Evolutionary conservation across 768 basidiomycete genomes (phyloP), one percentile per base, ranked within the genome.

Genomic region (Serendipita indica): DNA sequence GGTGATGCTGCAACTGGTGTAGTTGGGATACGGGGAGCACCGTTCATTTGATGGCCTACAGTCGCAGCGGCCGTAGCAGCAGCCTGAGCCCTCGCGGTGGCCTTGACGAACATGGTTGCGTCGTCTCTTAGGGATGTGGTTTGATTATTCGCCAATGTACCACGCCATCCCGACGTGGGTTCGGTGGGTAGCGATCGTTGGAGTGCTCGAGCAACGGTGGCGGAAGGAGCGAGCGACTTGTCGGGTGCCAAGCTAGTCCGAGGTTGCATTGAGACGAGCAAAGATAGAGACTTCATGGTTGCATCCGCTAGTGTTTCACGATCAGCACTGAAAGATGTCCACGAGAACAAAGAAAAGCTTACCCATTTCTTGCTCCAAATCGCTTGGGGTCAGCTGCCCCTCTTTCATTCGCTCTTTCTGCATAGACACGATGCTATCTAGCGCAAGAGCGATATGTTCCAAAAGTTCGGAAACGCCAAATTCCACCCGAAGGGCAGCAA

Each of bases 341-440:
- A 13, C 16, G 12, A 13, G 22, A 33, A 32, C n/a, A 6, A 6
- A 7, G 54, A 33, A 59, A 39, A 27, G 69, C 82, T 63, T 65
- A 89, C 88, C 89, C 61, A 78, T 79, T 63, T 86, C 82, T 84
- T 84, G 88, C 67, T 91, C 87, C 10, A 84, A 84, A 33, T 76
- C 83, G 41, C 20, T 22, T 5, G 45, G 58, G 39, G 57, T 58
- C 18, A 3, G 33, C 54, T 46, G 12, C 30, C 60, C 28, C 60
- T 54, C 20, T 35, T 34, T n/a, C 18, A 33, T 20, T 20, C 60
- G 25, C 39, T 43, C 39, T 25, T n/a, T 6, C 37, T 58, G 57
- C 33, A 58, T 35, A 16, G 33, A 28, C 12, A 61, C 81, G 13
- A 91, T 72, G 57, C 81, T 73, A 57, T 71, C 67, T 46, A 91